phyloP scores from a whole-genome alignment of 1,284 basidiomycete genomes.

The Malassezia equina region DNA sequence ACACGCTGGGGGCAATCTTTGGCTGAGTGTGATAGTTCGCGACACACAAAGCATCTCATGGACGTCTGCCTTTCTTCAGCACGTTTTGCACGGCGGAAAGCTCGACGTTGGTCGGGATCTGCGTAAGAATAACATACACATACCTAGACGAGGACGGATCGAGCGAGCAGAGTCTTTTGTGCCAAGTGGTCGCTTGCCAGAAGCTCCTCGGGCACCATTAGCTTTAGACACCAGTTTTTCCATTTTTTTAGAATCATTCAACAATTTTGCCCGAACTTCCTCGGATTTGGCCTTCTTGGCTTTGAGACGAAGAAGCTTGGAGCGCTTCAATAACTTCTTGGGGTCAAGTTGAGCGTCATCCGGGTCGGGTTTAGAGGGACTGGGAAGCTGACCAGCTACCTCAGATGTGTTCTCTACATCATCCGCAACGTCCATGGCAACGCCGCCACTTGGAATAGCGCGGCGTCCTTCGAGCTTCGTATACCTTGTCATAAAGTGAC shows the following conservation, averaged over 20 bases:
- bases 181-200: slow-evolving; percentile 20
- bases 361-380: neutral
- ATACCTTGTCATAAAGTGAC: slow-evolving; percentile 13
- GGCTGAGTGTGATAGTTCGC: slow-evolving; percentile 72
- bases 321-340: slow-evolving; percentile 33
- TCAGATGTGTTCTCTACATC: neutral
- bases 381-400: neutral
- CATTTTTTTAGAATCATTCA: slow-evolving; percentile 32
- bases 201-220: slow-evolving; percentile 31
- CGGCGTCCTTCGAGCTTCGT: slow-evolving; percentile 17
- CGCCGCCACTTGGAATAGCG: neutral
- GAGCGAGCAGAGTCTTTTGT: neutral
- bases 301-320: slow-evolving; percentile 42
- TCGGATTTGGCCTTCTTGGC: slow-evolving; percentile 39
- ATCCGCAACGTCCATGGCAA: neutral
- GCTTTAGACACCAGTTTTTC: slow-evolving; percentile 36
- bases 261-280: slow-evolving; percentile 21
- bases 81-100: slow-evolving; percentile 61
- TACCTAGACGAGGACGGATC: slow-evolving; percentile 14
- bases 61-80: slow-evolving; percentile 56
- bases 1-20: slow-evolving; percentile 58
- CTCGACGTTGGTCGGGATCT: slow-evolving; percentile 40
- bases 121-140: neutral
- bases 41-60: slow-evolving; percentile 77
- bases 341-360: neutral